Conservation (phyloP, 2,329 filamentous ascomycete species). For the Simplicillium aogashimaense region DNA sequence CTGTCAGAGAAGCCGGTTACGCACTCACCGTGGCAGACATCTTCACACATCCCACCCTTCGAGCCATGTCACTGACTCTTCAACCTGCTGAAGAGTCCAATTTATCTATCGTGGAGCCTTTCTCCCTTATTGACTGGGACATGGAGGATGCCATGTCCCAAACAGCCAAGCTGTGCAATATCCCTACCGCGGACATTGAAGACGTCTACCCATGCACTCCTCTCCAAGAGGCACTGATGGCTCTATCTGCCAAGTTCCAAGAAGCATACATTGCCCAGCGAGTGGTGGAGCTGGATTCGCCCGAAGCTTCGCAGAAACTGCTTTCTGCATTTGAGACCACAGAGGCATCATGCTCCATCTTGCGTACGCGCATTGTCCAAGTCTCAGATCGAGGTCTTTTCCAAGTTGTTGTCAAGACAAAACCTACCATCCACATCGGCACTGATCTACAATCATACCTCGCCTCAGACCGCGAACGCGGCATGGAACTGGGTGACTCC, state of each 20-base stretch:
- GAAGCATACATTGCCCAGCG: neutral
- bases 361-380: neutral
- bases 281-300: neutral
- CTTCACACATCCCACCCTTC: constrained; percentile 29
- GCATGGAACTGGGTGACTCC: neutral
- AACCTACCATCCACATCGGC: neutral
- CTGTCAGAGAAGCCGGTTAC: constrained; percentile 27
- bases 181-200: neutral
- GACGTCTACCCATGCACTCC: neutral
- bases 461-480: neutral
- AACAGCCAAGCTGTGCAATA: neutral
- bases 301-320: neutral
- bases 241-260: neutral
- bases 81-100: neutral
- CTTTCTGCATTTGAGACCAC: neutral
- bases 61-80: neutral
- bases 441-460: neutral
- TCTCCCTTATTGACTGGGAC: neutral
- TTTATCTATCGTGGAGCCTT: neutral
- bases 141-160: constrained; percentile 19
- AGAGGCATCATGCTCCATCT: neutral
- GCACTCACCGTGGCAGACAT: constrained; percentile 33
- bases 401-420: neutral
- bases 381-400: constrained; percentile 15
- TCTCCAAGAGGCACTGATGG: neutral